Percentiles rank a stretch among this genome's conserved stretches.
Evolutionary conservation across 2,329 filamentous ascomycete species (phyloP).

Genomic region (Fonsecaea nubica): DNA sequence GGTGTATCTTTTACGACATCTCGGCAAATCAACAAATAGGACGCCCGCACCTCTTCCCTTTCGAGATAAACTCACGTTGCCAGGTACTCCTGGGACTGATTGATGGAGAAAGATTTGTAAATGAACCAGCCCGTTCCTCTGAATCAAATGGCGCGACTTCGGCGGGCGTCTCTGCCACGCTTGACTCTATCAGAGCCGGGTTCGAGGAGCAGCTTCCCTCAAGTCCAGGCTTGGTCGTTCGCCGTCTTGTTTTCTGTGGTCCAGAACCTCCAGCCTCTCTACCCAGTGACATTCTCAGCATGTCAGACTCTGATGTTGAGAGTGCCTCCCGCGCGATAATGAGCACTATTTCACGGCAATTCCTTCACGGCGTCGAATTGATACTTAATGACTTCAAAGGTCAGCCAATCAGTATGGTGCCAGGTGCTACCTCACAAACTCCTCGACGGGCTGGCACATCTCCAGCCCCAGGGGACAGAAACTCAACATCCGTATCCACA

Average conservation of each 20-base stretch:
- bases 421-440: conserved; percentile 21
- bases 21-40: conserved; percentile 27
- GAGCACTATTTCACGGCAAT: conserved; percentile 17
- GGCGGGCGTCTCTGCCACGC: conserved; percentile 19
- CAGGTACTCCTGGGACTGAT: conserved; percentile 83
- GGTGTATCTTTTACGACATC: conserved; percentile 31
- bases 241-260: conserved; percentile 27
- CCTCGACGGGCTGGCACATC: conserved; percentile 20
- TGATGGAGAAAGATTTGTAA: conserved; percentile 74
- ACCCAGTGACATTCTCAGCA: conserved; percentile 14
- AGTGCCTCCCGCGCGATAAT: conserved; percentile 22
- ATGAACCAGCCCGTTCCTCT: conserved; percentile 38
- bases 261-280: not conserved
- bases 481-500: conserved; percentile 21
- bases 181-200: conserved; percentile 25
- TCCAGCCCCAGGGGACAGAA: conserved; percentile 13
- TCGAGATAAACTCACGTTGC: conserved; percentile 87
- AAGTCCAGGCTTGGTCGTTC: conserved; percentile 23
- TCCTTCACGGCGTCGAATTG: conserved; percentile 4
- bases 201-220: conserved; percentile 22
- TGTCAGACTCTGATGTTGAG: conserved; percentile 22
- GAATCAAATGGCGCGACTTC: conserved; percentile 41
- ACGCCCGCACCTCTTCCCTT: conserved; percentile 65
- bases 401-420: conserved; percentile 36
- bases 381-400: conserved; percentile 27